A percentile compares a stretch with the other conserved stretches of the same genome.
These are phyloP conservation scores for Perkinsela sp. DNA, from an alignment of 208 protist species.

Conservation along the genomic window DNA sequence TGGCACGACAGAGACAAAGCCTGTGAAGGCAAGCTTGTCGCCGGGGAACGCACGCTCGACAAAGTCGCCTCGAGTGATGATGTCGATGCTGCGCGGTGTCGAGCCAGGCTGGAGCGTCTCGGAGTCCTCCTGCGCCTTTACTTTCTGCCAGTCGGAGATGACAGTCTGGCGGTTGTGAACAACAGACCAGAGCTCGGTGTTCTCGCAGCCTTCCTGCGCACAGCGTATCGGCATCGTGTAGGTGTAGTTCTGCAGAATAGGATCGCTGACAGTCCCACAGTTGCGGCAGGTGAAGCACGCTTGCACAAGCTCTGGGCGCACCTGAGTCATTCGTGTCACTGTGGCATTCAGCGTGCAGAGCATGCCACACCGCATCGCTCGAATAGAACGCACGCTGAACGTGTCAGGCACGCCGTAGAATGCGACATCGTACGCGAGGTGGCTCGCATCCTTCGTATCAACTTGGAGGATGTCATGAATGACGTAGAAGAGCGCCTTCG, in stretches of 20 bases:
- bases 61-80: conserved; percentile 82
- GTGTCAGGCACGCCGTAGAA: conserved; percentile 45
- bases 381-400: conserved; percentile 72
- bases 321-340: conserved; percentile 91
- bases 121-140: conserved; percentile 80
- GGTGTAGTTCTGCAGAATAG: conserved; percentile 88
- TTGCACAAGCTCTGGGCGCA: conserved; percentile 86
- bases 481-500: background rate
- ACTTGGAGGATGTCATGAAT: background rate
- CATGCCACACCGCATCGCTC: conserved; percentile 65
- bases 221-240: conserved; percentile 85
- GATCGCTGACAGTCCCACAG: conserved; percentile 56
- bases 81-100: conserved; percentile 84
- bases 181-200: conserved; percentile 62
- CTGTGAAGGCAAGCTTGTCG: conserved; percentile 78
- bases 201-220: conserved; percentile 56
- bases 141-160: conserved; percentile 95
- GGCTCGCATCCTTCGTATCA: background rate
- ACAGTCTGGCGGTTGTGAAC: conserved; percentile 34
- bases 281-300: conserved; percentile 85
- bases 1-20: conserved; percentile 88
- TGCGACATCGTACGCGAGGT: conserved; percentile 11
- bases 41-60: conserved; percentile 94
- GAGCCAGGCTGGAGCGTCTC: conserved; percentile 77
- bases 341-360: conserved; percentile 81